Evolutionary conservation across 2,329 filamentous ascomycete genomes (phyloP).

Genomic region (Ambrosiella xylebori): DNA sequence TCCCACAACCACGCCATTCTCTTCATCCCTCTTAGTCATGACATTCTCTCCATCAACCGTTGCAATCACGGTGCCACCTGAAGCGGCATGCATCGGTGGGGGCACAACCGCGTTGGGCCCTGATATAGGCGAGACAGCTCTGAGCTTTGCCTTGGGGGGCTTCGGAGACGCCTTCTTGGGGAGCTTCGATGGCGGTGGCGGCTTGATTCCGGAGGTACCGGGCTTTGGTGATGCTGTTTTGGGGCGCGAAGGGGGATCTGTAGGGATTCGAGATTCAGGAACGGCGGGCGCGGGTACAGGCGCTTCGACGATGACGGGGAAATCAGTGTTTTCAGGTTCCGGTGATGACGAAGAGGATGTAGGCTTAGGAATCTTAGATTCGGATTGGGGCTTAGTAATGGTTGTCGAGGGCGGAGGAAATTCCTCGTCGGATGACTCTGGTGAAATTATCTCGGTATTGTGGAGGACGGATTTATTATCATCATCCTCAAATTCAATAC

Average conservation of each 20-base stretch:
- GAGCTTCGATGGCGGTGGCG: conserved; percentile 8
- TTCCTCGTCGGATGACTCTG: conserved; percentile 25
- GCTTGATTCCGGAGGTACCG: neutral
- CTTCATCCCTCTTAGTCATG: neutral
- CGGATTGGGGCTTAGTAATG: neutral
- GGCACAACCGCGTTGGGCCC: conserved; percentile 2
- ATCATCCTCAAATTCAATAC: conserved; percentile 14
- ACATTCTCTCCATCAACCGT: neutral
- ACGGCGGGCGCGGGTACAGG: neutral
- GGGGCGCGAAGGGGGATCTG: neutral
- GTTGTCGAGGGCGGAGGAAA: conserved; percentile 20
- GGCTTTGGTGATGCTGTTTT: conserved; percentile 10
- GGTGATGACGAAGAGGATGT: neutral
- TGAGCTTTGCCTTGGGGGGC: conserved; percentile 1
- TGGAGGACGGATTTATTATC: conserved; percentile 13
- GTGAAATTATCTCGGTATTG: conserved; percentile 13
- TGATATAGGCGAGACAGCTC: conserved; percentile 5
- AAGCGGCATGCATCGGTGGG: neutral
- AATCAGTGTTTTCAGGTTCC: neutral
- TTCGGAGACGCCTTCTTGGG: conserved; percentile 11
- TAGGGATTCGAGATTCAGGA: neutral
- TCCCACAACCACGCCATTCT: neutral
- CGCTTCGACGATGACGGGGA: conserved; percentile 5
- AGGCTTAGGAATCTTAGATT: neutral
- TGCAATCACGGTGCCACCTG: neutral